phyloP scores from a whole-genome alignment of 148 eudicot species.

The Tetragonia tetragonoides region DNA sequence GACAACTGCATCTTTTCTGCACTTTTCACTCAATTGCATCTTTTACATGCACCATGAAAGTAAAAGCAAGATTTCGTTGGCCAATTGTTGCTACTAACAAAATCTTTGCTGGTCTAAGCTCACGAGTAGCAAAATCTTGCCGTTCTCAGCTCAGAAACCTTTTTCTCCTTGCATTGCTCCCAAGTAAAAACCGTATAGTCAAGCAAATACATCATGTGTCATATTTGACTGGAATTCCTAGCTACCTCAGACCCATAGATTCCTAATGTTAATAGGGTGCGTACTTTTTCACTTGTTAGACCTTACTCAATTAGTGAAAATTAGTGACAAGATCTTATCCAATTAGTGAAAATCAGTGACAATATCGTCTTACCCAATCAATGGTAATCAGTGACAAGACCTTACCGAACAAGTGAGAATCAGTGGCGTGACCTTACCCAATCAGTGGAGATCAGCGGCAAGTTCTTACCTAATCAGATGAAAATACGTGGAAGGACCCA shows the following conservation, averaged over 20 bases:
- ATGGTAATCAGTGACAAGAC: too few relatives aligned
- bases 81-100: conserved; percentile 10
- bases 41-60: conserved; percentile 22
- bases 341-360: too few relatives aligned
- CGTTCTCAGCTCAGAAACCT: neutral
- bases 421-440: too few relatives aligned
- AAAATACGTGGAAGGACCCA: too few relatives aligned
- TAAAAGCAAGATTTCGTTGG: conserved; percentile 29
- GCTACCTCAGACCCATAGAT: neutral
- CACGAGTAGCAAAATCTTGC: neutral
- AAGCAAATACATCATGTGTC: neutral
- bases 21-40: conserved; percentile 30
- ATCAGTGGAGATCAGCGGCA: too few relatives aligned
- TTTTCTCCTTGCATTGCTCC: neutral
- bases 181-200: conserved; percentile 11
- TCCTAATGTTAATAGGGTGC: neutral
- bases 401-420: too few relatives aligned
- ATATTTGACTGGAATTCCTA: conserved; percentile 6
- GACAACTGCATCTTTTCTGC: conserved; percentile 20
- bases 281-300: too few relatives aligned
- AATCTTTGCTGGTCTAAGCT: conserved; percentile 14
- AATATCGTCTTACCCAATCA: too few relatives aligned
- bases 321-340: too few relatives aligned
- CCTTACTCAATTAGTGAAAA: too few relatives aligned
- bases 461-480: too few relatives aligned